phyloP scores from a whole-genome alignment of 2,329 filamentous ascomycete genomes.

The Hymenoscyphus linearis region DNA sequence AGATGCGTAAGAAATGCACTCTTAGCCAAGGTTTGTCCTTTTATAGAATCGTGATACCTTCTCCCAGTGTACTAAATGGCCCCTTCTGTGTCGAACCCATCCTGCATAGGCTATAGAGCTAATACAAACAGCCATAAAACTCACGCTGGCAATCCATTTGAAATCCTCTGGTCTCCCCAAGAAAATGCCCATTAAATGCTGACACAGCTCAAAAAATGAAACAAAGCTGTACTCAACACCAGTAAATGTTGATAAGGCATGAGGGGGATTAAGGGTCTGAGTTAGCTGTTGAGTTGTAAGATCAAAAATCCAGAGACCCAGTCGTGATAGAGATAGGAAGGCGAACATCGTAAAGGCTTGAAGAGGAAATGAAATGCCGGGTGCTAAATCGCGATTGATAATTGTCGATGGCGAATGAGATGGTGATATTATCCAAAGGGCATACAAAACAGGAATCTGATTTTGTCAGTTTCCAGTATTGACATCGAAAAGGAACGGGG shows the following conservation, averaged over 20 bases:
- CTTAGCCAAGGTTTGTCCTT: neutral
- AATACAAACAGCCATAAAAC: conserved; percentile 31
- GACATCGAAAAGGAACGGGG: neutral
- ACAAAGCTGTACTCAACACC: conserved; percentile 39
- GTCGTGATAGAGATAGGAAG: conserved; percentile 38
- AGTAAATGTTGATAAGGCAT: conserved; percentile 37
- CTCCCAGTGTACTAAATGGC: conserved; percentile 40
- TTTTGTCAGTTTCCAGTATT: neutral
- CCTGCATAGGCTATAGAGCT: conserved; percentile 34
- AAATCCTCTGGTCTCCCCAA: conserved; percentile 36
- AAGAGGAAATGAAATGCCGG: conserved; percentile 16
- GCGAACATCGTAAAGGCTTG: conserved; percentile 35
- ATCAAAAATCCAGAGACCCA: conserved; percentile 41
- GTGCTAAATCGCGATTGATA: conserved; percentile 9
- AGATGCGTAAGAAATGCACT: too few species aligned
- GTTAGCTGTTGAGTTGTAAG: conserved; percentile 41
- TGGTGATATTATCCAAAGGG: conserved; percentile 31
- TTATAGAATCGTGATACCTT: conserved; percentile 11
- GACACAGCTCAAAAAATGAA: conserved; percentile 37
- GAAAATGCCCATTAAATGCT: conserved; percentile 34
- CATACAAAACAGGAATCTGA: conserved; percentile 34
- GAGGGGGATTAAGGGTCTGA: conserved; percentile 34
- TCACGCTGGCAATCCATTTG: conserved; percentile 35
- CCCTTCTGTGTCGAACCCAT: conserved; percentile 37
- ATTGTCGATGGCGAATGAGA: conserved; percentile 17